Evolutionary conservation across 495 filamentous ascomycete genomes (phyloP), one percentile per base, ranked within the genome.

Genomic region (Talaromyces borbonicus): DNA sequence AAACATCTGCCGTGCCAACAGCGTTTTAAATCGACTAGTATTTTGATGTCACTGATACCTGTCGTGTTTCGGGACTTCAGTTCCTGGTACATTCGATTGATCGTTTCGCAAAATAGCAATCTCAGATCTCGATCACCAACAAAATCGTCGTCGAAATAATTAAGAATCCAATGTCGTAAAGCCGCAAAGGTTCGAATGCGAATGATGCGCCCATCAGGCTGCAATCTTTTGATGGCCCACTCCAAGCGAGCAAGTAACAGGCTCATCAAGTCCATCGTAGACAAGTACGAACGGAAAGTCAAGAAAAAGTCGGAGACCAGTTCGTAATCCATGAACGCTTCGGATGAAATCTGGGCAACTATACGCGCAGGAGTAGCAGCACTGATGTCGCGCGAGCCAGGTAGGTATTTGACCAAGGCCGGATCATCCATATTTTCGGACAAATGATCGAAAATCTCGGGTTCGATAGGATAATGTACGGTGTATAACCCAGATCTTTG

Each of bases 301-400:
- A 98, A 79, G 56, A 99, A 99, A 68, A 99, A 99, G 62, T 97
- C 92, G 0, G 93, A 96, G 1, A 99, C 75, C 5, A 99, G 76
- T 57, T 97, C 90, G 62, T 99, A 99, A 60, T 99, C 92, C 50
- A 99, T 77, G 60, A 97, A 96, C 39, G 79, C 84, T 15, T 90
- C 86, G 14, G 93, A 97, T 3, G 92, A 97, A 48, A 99, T 94
- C 61, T 99, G 87, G n/a, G 90, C 90, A 36, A 99, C 86, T 26
- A 99, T 78, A 9, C 93, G 81, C 7, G 88, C 84, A 1, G 90
- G 88, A 0, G 88, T 95, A 12, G 93, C 92, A 38, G 93, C 92
- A 26, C 77, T 81, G 22, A 98, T 90, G 44, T 85, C 77, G 30
- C 82, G 79, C 11, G 77, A 79, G 9, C 69, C 67, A 3, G 77